phyloP scores from a whole-genome alignment of 805 yeast species.

The Yamadazyma paraphyllophila region DNA sequence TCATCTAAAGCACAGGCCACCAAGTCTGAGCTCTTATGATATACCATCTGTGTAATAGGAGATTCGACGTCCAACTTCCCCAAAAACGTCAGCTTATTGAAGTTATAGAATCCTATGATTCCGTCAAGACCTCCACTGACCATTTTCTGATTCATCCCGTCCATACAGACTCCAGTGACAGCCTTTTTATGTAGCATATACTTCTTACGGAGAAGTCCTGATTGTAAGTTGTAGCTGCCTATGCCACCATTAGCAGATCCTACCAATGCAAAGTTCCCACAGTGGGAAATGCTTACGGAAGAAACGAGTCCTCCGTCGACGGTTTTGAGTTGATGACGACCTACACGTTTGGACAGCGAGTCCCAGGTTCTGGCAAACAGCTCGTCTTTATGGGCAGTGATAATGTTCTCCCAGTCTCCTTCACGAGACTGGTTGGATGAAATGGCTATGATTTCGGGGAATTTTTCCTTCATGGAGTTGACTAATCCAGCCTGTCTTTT shows the following conservation, averaged over 20 bases:
- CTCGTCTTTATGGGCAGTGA: conserved; percentile 86
- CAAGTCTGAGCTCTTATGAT: conserved; percentile 80
- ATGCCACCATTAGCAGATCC: conserved; percentile 88
- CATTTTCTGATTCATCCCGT: conserved; percentile 86
- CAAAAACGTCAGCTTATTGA: conserved; percentile 63
- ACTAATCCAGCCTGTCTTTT: conserved; percentile 55
- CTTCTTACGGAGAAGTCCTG: conserved; percentile 76
- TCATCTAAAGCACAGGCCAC: conserved; percentile 86
- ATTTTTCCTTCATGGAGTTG: conserved; percentile 58
- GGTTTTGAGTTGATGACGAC: conserved; percentile 67
- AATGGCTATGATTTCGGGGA: conserved; percentile 70
- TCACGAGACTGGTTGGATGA: conserved; percentile 73
- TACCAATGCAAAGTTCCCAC: conserved; percentile 93
- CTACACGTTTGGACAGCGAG: conserved; percentile 73
- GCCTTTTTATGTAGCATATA: conserved; percentile 71
- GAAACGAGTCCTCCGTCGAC: conserved; percentile 77
- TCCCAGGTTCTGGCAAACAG: conserved; percentile 89
- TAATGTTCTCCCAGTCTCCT: conserved; percentile 90
- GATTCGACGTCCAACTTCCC: conserved; percentile 69
- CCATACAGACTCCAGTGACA: conserved; percentile 85
- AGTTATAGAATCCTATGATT: conserved; percentile 80
- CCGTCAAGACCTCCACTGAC: conserved; percentile 91
- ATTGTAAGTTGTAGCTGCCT: conserved; percentile 84
- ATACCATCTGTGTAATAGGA: conserved; percentile 74
- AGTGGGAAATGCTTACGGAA: conserved; percentile 75